Percentiles rank a stretch among this genome's conserved stretches.
phyloP scores from a whole-genome alignment of 495 filamentous ascomycete species.

The Bathelium albidoporum region DNA sequence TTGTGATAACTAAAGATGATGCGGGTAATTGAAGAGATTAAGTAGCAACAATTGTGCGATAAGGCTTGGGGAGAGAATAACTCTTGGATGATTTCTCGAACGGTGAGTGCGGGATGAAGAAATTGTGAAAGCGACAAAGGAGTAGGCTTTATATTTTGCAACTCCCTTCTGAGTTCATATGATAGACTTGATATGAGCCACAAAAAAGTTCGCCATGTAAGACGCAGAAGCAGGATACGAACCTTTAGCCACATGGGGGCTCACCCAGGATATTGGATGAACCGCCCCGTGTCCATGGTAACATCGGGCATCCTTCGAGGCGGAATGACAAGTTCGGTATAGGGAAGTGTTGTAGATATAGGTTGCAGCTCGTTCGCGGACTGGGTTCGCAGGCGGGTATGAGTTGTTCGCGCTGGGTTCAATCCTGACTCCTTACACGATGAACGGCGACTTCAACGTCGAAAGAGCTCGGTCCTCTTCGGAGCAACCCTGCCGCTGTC shows the following conservation, averaged over 20 bases:
- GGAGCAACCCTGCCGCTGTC: neutral
- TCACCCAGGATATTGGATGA: neutral
- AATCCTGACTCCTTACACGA: neutral
- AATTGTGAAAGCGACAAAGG: neutral
- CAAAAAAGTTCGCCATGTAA: slow-evolving; percentile 1
- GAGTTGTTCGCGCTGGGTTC: neutral
- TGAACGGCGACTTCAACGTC: neutral
- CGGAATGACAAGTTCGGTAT: neutral
- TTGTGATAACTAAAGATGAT: neutral
- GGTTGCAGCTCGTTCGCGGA: neutral
- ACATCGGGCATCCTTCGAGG: neutral
- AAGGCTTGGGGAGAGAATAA: neutral
- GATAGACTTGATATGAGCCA: neutral
- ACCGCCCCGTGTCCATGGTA: neutral
- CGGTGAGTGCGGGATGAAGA: neutral
- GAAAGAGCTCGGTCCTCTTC: neutral
- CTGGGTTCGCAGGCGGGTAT: neutral
- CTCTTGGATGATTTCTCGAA: neutral
- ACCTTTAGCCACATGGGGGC: neutral
- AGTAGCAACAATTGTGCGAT: neutral
- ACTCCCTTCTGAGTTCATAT: neutral
- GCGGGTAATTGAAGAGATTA: neutral
- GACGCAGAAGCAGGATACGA: slow-evolving; percentile 1
- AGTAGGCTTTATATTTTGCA: slow-evolving; percentile 2
- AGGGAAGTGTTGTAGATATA: neutral